Evolutionary conservation across 768 basidiomycete genomes (phyloP).

Genomic region (Pulveroboletus sp.): DNA sequence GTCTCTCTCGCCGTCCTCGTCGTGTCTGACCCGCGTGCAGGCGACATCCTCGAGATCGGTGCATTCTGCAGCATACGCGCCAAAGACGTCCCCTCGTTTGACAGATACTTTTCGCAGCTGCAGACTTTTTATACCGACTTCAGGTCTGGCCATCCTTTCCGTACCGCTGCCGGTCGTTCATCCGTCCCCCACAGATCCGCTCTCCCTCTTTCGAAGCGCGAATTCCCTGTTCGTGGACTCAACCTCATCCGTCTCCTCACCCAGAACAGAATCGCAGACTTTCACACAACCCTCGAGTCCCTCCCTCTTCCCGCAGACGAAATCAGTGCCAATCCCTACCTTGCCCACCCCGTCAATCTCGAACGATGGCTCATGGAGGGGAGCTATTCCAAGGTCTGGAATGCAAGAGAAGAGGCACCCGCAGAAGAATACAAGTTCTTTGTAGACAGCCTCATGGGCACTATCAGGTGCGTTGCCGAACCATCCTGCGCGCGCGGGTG

Average conservation of each 20-base stretch:
- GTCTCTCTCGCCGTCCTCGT: conserved; percentile 25
- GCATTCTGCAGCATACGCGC: conserved; percentile 91
- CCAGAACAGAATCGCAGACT: conserved; percentile 95
- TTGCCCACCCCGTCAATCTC: conserved; percentile 85
- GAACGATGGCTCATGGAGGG: conserved; percentile 99
- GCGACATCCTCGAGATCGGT: conserved; percentile 94
- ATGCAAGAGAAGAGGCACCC: conserved; percentile 88
- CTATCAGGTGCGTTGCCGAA: conserved; percentile 65
- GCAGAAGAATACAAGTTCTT: conserved; percentile 95
- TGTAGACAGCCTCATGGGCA: conserved; percentile 89
- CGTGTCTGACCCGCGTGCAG: conserved; percentile 37
- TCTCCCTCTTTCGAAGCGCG: conserved; percentile 82
- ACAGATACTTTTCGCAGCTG: conserved; percentile 91
- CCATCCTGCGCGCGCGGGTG: not conserved
- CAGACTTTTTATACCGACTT: conserved; percentile 89
- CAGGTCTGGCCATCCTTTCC: conserved; percentile 42
- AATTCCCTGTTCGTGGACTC: conserved; percentile 86
- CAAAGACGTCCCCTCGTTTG: conserved; percentile 88
- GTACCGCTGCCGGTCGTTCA: conserved; percentile 3
- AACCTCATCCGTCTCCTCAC: conserved; percentile 94
- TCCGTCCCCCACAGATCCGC: conserved; percentile 44
- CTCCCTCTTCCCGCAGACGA: conserved; percentile 69
- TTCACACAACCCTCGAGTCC: conserved; percentile 94
- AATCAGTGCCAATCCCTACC: conserved; percentile 66
- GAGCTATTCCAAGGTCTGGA: conserved; percentile 97